Evolutionary conservation across 805 yeast genomes (phyloP).

Genomic region (Myxozyma geophila): DNA sequence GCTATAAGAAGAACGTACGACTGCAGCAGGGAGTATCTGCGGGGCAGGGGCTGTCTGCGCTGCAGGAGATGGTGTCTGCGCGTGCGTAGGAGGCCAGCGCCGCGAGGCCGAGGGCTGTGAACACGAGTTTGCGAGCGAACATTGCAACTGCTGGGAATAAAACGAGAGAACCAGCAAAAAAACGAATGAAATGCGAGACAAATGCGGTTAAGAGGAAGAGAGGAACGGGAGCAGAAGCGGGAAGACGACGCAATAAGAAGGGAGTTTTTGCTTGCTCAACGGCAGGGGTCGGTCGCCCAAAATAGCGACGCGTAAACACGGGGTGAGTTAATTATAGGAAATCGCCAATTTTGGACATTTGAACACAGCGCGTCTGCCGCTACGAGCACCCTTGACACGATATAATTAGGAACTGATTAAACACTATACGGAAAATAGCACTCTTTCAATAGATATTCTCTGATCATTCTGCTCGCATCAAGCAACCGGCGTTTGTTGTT

Average conservation of each 20-base stretch:
- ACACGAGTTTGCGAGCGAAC: not conserved
- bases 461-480: too few species aligned
- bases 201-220: not conserved
- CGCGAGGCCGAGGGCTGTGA: conserved; percentile 2
- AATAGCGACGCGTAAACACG: not conserved
- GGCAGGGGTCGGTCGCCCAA: conserved; percentile 1
- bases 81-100: conserved; percentile 36
- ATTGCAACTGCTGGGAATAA: not conserved
- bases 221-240: not conserved
- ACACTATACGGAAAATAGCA: too few species aligned
- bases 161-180: not conserved
- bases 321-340: not conserved
- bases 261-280: not conserved
- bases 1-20: conserved; percentile 39
- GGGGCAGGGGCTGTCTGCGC: conserved; percentile 66
- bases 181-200: not conserved
- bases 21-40: conserved; percentile 83
- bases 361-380: not conserved
- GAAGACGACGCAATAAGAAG: not conserved
- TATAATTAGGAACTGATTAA: too few species aligned
- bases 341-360: not conserved
- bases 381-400: not conserved
- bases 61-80: conserved; percentile 52
- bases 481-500: too few species aligned
- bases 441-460: too few species aligned